Conservation (phyloP, 768 basidiomycete genomes). For the Mycena olivaceomarginata region DNA sequence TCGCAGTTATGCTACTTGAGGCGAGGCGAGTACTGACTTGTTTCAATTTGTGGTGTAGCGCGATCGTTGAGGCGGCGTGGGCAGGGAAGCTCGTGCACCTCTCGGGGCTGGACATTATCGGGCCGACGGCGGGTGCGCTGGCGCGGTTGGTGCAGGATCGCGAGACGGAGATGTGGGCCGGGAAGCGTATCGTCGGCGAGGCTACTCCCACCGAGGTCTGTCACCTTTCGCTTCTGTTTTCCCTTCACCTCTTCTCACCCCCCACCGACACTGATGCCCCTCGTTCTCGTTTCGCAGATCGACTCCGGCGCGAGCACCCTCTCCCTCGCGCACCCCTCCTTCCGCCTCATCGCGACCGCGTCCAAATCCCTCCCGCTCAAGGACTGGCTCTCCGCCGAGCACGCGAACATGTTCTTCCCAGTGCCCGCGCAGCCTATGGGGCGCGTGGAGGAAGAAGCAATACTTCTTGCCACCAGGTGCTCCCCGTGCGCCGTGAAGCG, state of each 20-base stretch:
- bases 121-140: slow-evolving; percentile 78
- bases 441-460: slow-evolving; percentile 65
- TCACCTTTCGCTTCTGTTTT: neutral
- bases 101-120: slow-evolving; percentile 78
- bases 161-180: slow-evolving; percentile 80
- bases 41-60: slow-evolving; percentile 55
- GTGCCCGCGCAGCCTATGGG: slow-evolving; percentile 78
- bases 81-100: slow-evolving; percentile 74
- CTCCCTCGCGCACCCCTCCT: slow-evolving; percentile 72
- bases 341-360: slow-evolving; percentile 77
- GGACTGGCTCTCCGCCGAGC: slow-evolving; percentile 81
- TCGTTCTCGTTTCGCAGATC: slow-evolving; percentile 43
- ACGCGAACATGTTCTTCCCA: slow-evolving; percentile 83
- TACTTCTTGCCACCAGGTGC: slow-evolving; percentile 74
- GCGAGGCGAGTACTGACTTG: too few relatives aligned
- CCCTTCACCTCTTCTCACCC: neutral
- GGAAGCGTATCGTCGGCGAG: slow-evolving; percentile 73
- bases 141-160: slow-evolving; percentile 77
- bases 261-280: neutral
- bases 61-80: slow-evolving; percentile 75
- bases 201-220: slow-evolving; percentile 67
- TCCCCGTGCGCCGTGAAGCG: slow-evolving; percentile 56
- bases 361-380: slow-evolving; percentile 78
- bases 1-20: too few relatives aligned
- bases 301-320: slow-evolving; percentile 64